Conservation (phyloP, 345 rosid genomes). For the Citrus australasica region DNA sequence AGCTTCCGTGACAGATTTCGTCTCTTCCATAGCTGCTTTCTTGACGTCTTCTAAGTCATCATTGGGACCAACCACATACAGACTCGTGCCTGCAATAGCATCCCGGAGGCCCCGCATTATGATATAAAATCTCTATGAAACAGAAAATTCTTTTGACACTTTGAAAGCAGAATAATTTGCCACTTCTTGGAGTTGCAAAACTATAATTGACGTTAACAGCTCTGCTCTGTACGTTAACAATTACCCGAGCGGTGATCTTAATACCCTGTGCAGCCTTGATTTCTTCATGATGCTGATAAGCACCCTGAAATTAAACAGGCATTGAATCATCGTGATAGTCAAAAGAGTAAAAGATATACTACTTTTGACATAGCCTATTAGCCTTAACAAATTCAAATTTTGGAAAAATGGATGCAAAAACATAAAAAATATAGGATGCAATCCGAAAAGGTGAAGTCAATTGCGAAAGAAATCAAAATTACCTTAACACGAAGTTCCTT, state of each 20-base stretch:
- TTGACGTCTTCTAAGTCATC: conserved; percentile 71
- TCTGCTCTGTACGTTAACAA: neutral
- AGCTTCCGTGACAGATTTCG: conserved; percentile 58
- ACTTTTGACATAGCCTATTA: neutral
- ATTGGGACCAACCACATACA: conserved; percentile 71
- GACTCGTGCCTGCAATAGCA: conserved; percentile 90
- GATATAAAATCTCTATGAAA: conserved; percentile 1
- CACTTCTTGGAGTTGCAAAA: neutral
- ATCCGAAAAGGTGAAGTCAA: too few species aligned
- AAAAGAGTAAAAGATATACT: neutral
- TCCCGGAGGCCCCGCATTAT: conserved; percentile 73
- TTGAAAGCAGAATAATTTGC: too few species aligned
- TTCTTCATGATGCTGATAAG: conserved; percentile 73
- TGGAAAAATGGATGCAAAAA: too few species aligned
- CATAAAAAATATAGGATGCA: too few species aligned
- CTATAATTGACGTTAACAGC: neutral
- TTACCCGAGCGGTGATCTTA: conserved; percentile 84
- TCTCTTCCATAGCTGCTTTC: conserved; percentile 75
- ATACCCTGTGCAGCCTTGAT: conserved; percentile 95
- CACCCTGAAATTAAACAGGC: conserved; percentile 62
- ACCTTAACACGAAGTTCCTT: conserved; percentile 95
- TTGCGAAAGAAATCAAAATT: neutral
- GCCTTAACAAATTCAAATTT: neutral
- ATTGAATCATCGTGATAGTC: neutral
- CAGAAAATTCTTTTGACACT: neutral